Evolutionary conservation across 495 filamentous ascomycete genomes (phyloP).

Genomic region (Chaetomium cochliodes): DNA sequence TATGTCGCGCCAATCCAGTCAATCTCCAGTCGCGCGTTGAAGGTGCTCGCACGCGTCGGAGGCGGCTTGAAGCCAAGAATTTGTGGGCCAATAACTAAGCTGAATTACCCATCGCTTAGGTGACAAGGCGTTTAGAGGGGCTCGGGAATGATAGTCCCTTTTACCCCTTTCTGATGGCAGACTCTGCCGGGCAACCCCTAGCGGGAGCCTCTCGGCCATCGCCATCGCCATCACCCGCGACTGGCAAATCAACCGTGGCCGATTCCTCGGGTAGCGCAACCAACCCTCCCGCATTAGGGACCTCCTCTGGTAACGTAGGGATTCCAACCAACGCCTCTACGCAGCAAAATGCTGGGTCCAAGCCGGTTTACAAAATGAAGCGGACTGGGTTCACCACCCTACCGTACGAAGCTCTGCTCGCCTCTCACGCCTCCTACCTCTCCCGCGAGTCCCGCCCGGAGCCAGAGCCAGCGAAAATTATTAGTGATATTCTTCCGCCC

Average conservation of each 20-base stretch:
- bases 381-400: conserved; percentile 10
- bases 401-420: not conserved
- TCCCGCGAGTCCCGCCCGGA: not conserved
- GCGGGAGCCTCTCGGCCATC: no score
- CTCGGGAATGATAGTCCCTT: not conserved
- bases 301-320: not conserved
- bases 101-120: not conserved
- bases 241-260: not conserved
- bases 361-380: conserved; percentile 24
- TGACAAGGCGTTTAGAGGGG: not conserved
- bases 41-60: no score
- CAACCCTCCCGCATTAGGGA: not conserved
- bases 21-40: no score
- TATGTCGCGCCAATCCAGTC: not conserved
- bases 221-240: not conserved
- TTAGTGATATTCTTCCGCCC: conserved; percentile 26
- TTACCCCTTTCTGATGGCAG: conserved; percentile 1
- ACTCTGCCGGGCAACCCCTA: not conserved
- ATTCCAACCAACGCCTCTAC: not conserved
- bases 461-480: conserved; percentile 24
- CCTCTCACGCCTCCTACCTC: no score
- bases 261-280: not conserved
- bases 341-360: not conserved
- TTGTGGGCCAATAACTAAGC: not conserved
- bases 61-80: not conserved